Percentiles rank a stretch among this genome's conserved stretches.
phyloP scores from a whole-genome alignment of 2,329 filamentous ascomycete species.

The Pseudogymnoascus sp. region DNA sequence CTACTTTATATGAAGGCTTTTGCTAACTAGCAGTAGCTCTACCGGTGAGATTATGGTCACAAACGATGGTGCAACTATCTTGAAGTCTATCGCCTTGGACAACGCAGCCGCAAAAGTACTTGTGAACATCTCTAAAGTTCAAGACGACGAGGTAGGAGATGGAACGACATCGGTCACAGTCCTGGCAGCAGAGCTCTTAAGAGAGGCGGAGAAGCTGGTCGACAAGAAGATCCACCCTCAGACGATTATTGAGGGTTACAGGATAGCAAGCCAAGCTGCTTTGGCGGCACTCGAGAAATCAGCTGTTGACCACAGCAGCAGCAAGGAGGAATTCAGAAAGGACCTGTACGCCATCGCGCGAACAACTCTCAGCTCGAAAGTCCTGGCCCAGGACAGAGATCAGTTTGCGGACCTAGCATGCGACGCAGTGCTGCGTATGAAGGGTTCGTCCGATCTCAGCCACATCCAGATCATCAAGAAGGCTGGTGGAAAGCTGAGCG shows the following conservation, averaged over 20 bases:
- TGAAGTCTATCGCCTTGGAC: constrained; percentile 96
- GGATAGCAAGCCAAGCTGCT: constrained; percentile 89
- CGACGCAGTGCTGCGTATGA: constrained; percentile 83
- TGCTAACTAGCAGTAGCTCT: constrained; percentile 49
- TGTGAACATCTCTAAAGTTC: constrained; percentile 98
- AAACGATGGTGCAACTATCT: constrained; percentile 95
- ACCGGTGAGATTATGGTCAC: constrained; percentile 97
- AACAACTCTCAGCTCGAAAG: constrained; percentile 95
- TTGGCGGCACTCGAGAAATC: constrained; percentile 74
- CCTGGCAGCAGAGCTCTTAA: constrained; percentile 84
- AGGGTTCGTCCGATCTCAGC: constrained; percentile 84
- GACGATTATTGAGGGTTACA: constrained; percentile 98
- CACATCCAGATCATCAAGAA: constrained; percentile 99
- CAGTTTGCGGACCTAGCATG: constrained; percentile 86
- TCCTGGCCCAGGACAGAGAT: constrained; percentile 84
- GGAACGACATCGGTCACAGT: constrained; percentile 98
- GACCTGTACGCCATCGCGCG: constrained; percentile 86
- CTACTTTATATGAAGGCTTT: constrained; percentile 21
- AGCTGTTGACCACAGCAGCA: constrained; percentile 83
- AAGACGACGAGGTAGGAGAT: constrained; percentile 97
- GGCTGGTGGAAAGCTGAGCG: constrained; percentile 90
- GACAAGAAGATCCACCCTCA: constrained; percentile 98
- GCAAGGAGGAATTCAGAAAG: constrained; percentile 74
- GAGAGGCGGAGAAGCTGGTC: constrained; percentile 94
- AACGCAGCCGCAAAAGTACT: constrained; percentile 97